These are phyloP conservation scores for Trichoderma endophyticum DNA, from an alignment of 2,329 filamentous ascomycete species.

Conservation along the genomic window DNA sequence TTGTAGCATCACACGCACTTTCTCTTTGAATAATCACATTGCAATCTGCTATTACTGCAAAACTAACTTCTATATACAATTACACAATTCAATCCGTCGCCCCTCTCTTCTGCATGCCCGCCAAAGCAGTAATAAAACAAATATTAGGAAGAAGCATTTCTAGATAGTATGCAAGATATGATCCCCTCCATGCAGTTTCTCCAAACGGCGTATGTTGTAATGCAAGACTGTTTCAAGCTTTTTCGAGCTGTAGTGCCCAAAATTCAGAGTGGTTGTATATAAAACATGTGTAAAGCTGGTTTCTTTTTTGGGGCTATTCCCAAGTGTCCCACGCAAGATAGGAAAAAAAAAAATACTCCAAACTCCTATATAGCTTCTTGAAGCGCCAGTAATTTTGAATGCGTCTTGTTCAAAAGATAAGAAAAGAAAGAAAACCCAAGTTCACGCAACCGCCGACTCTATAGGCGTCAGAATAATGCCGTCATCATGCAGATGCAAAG, in stretches of 20 bases:
- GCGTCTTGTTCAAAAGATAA: neutral
- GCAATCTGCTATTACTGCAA: constrained; percentile 6
- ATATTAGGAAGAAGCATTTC: constrained; percentile 27
- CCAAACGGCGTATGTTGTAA: neutral
- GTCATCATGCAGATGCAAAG: constrained; percentile 21
- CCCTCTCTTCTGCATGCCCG: neutral
- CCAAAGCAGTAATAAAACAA: constrained; percentile 24
- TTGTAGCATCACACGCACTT: neutral
- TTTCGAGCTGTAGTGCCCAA: neutral
- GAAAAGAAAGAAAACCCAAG: neutral
- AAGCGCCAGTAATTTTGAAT: neutral
- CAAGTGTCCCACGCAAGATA: neutral
- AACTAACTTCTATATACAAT: constrained; percentile 8
- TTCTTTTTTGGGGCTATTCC: neutral
- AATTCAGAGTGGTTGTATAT: neutral
- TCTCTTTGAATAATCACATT: neutral
- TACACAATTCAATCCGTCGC: constrained; percentile 15
- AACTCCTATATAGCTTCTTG: neutral
- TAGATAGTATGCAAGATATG: constrained; percentile 5
- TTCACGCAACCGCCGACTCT: neutral
- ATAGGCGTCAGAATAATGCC: constrained; percentile 10
- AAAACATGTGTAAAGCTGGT: neutral
- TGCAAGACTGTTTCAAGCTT: constrained; percentile 3
- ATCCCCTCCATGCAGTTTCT: neutral
- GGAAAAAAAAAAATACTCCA: neutral